These are phyloP conservation scores for Glutinoglossum americanum DNA, from an alignment of 495 filamentous ascomycete genomes.

Conservation along the genomic window DNA sequence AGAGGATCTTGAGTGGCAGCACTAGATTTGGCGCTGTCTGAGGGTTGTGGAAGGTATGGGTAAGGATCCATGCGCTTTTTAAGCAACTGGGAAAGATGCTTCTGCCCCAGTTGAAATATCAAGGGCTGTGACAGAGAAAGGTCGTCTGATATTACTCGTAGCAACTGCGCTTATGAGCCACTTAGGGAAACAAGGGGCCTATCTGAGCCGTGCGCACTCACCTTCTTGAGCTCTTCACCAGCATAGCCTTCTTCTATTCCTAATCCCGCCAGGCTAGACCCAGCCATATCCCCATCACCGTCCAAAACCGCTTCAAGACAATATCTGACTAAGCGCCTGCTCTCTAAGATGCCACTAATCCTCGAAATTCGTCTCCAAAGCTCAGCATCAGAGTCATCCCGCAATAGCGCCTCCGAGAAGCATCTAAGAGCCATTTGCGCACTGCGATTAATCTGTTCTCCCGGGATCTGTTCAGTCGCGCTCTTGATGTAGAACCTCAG, in stretches of 20 bases:
- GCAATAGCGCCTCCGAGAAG: conserved; percentile 59
- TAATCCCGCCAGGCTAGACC: conserved; percentile 49
- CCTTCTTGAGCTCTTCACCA: conserved; percentile 46
- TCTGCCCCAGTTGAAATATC: conserved; percentile 39
- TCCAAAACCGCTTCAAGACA: conserved; percentile 78
- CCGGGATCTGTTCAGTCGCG: conserved; percentile 17
- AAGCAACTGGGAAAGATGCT: conserved; percentile 37
- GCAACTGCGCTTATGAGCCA: conserved; percentile 14
- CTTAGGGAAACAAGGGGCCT: neutral
- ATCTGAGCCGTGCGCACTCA: neutral
- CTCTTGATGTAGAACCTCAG: conserved; percentile 24
- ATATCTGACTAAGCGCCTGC: conserved; percentile 56
- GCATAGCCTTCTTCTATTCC: conserved; percentile 75
- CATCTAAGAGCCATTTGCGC: conserved; percentile 28
- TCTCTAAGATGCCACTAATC: conserved; percentile 52
- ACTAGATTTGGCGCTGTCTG: neutral
- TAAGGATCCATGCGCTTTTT: conserved; percentile 52
- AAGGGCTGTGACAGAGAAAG: conserved; percentile 44
- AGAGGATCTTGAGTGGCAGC: neutral
- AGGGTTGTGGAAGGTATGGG: conserved; percentile 39
- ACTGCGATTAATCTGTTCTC: conserved; percentile 14
- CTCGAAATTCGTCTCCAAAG: conserved; percentile 79
- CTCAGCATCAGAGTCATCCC: conserved; percentile 80
- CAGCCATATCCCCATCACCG: conserved; percentile 49
- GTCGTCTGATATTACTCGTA: conserved; percentile 47